phyloP scores from a whole-genome alignment of 2,329 filamentous ascomycete genomes.

The Phoma herbarum region DNA sequence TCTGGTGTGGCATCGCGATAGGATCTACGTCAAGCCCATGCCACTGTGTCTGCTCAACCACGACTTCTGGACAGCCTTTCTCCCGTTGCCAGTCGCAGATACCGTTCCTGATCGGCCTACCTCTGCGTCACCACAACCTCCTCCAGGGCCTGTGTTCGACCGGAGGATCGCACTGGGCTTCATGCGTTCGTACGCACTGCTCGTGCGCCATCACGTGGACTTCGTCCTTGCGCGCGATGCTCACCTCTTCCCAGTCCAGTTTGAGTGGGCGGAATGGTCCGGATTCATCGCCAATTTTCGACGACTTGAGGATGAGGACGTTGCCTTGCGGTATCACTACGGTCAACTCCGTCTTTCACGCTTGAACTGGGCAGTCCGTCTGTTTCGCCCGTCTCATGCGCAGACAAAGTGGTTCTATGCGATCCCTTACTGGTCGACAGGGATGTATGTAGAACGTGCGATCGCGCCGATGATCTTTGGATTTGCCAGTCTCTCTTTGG shows the following conservation, averaged over 20 bases:
- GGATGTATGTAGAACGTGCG: conserved; percentile 10
- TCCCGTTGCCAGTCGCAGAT: not conserved
- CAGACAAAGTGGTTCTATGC: not conserved
- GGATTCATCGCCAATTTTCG: conserved; percentile 17
- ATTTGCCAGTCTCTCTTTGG: conserved; percentile 19
- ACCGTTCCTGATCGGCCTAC: not conserved
- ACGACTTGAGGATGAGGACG: conserved; percentile 10
- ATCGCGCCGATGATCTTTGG: conserved; percentile 14
- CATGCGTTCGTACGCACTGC: conserved; percentile 17
- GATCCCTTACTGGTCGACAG: not conserved
- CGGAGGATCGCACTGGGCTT: conserved; percentile 15
- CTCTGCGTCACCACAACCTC: not conserved
- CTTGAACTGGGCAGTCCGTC: conserved; percentile 21
- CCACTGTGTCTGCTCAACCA: conserved; percentile 17
- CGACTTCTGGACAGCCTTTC: conserved; percentile 19
- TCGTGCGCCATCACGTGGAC: conserved; percentile 16
- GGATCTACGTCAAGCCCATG: conserved; percentile 33
- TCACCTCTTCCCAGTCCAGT: conserved; percentile 10
- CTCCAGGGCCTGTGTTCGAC: conserved; percentile 3
- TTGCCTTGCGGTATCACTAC: conserved; percentile 23
- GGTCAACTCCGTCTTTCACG: conserved; percentile 25
- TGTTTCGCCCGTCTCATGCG: conserved; percentile 12
- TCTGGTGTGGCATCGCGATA: conserved; percentile 30
- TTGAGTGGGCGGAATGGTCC: conserved; percentile 16
- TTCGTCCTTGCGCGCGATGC: conserved; percentile 17